Conservation (phyloP, 2,329 filamentous ascomycete species). For the Pestalotiopsis sp. region DNA sequence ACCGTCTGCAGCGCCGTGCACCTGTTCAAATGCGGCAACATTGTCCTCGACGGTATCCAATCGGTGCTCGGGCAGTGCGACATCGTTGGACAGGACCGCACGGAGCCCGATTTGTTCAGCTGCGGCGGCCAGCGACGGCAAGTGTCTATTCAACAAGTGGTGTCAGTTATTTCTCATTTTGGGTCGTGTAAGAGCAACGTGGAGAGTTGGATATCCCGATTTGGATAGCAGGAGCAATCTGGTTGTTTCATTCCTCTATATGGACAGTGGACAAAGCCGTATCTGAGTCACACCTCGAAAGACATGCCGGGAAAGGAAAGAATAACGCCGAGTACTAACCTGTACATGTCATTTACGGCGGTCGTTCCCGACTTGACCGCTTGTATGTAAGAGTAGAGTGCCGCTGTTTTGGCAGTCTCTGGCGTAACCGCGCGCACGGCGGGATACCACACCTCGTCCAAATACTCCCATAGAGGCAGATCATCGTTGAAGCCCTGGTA, state of each 20-base stretch:
- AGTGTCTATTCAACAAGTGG: too few species aligned
- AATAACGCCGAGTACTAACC: too few species aligned
- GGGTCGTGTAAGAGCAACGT: too few species aligned
- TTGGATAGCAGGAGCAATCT: too few species aligned
- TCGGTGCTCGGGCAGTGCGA: conserved; percentile 21
- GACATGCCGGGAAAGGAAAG: too few species aligned
- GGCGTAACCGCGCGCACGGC: conserved; percentile 21
- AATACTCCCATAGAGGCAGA: conserved; percentile 24
- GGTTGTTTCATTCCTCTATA: too few species aligned
- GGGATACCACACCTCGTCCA: conserved; percentile 24
- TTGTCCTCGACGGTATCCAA: conserved; percentile 23
- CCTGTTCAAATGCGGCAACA: conserved; percentile 16
- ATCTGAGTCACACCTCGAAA: too few species aligned
- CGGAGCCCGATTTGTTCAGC: conserved; percentile 22
- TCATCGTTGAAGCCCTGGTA: conserved; percentile 20
- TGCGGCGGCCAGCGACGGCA: conserved; percentile 18
- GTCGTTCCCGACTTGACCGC: conserved; percentile 23
- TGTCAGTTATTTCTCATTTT: too few species aligned
- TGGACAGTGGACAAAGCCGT: too few species aligned
- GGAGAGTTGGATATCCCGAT: too few species aligned
- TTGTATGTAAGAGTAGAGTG: conserved; percentile 21
- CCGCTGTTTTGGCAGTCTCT: conserved; percentile 12
- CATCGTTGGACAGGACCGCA: conserved; percentile 20
- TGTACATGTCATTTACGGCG: conserved; percentile 26
- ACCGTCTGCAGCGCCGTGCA: conserved; percentile 16